Evolutionary conservation across 2,329 filamentous ascomycete species (phyloP), one percentile per base, ranked within the genome.

Genomic region (Ascochyta koolunga): DNA sequence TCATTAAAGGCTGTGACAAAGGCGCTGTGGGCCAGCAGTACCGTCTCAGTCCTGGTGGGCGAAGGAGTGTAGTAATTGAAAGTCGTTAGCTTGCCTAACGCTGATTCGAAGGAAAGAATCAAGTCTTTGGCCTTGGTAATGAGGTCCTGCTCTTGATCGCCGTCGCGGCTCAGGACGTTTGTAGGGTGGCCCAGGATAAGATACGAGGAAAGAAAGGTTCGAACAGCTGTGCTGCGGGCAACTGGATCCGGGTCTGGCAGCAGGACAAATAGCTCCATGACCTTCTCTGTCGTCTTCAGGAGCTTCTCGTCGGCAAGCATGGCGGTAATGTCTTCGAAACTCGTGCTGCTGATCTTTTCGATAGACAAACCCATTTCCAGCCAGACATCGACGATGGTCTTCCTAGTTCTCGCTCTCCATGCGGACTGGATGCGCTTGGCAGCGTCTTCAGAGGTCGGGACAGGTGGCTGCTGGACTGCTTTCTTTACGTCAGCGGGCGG

Each of bases 1-100:
- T 89, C 86, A 56, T 90, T 89, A 67, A 95, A 93, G 1, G 89
- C 89, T 47, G 89, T 88, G 64, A 88, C 85, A 63, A 91, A 95
- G 0, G 87, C 84, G 27, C 88, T 84, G 67, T 93, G 91, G 1
- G 85, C 81, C 62, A 91, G 83, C 0, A 87, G 83, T 16, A 95
- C 79, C 1, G 83, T 81, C 47, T 86, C 83, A 25, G 83, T 79
- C 35, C 89, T 80, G 2, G 82, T 83, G 0, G 84, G 83, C 0
- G 87, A 86, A 37, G 87, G 83, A 0, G 83, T 87, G 69, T 86
- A 90, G 60, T 83, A 83, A 71, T 91, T 92, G 60, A 82, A 82
- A 1, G 81, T 76, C 0, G 85, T 86, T 53, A 91, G 75, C 40
- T 88, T 84, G 8, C 84, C 84, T 9, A 93, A 74, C 22, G 88